Percentiles rank a stretch among this genome's conserved stretches.
Evolutionary conservation across 208 protist species (phyloP).

Genomic region (Naegleria gruberi): DNA sequence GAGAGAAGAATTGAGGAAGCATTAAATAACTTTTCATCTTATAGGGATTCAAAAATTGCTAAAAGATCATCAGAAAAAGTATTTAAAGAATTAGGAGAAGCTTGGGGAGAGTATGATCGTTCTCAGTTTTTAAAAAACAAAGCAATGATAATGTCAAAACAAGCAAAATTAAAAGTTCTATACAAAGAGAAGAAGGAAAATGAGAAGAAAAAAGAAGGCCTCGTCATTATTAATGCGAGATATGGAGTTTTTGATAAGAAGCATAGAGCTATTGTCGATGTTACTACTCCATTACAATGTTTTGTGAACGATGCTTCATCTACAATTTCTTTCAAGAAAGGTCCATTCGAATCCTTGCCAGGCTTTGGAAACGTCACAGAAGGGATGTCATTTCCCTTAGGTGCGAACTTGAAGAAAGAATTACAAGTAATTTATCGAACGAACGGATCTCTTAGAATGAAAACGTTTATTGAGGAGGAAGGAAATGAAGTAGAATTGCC

Average conservation of each 20-base stretch:
- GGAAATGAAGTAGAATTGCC: background rate
- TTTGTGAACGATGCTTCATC: background rate
- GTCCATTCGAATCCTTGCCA: background rate
- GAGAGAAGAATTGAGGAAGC: background rate
- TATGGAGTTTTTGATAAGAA: background rate
- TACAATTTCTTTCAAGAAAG: background rate
- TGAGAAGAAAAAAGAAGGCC: background rate
- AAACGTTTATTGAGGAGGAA: background rate
- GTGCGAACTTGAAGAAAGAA: background rate
- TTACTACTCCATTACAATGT: background rate
- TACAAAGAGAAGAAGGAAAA: background rate
- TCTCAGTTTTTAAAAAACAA: background rate
- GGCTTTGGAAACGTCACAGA: background rate
- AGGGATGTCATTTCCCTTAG: background rate
- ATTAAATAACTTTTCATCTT: background rate
- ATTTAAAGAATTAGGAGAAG: background rate
- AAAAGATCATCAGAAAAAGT: background rate
- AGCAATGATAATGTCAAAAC: background rate
- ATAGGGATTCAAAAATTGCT: background rate
- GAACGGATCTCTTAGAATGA: background rate
- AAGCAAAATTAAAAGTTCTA: background rate
- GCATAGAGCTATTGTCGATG: background rate
- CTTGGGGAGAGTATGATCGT: background rate
- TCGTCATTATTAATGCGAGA: background rate
- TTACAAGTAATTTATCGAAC: background rate